Evolutionary conservation across 495 filamentous ascomycete genomes (phyloP).

Genomic region (Bacidia rubella): DNA sequence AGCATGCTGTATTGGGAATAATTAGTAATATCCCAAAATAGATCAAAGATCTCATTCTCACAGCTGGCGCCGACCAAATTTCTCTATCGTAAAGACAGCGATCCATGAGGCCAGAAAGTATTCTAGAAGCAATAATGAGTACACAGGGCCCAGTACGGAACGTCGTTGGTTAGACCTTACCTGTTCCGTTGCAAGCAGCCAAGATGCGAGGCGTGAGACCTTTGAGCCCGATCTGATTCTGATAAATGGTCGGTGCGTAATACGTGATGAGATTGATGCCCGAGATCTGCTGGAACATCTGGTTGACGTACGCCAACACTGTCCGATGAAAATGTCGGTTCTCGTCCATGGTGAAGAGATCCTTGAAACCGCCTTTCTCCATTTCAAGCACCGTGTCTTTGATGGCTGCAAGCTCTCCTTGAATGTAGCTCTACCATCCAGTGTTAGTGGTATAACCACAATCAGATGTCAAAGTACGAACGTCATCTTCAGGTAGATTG

Average conservation of each 20-base stretch:
- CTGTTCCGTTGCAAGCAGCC: slow-evolving; percentile 56
- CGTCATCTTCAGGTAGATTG: slow-evolving; percentile 37
- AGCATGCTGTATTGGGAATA: slow-evolving; percentile 39
- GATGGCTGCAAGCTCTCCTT: slow-evolving; percentile 55
- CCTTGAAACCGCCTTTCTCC: slow-evolving; percentile 48
- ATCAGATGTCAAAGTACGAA: background rate
- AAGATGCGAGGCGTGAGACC: slow-evolving; percentile 48
- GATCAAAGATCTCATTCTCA: too few relatives aligned
- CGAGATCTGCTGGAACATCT: slow-evolving; percentile 64
- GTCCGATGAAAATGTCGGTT: slow-evolving; percentile 65
- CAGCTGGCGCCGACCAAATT: slow-evolving; percentile 52
- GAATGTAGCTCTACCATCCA: slow-evolving; percentile 28
- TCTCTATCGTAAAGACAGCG: slow-evolving; percentile 57
- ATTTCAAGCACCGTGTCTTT: slow-evolving; percentile 65
- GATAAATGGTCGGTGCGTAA: slow-evolving; percentile 54
- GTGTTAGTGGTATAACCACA: background rate
- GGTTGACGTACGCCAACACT: slow-evolving; percentile 58
- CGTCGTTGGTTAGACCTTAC: background rate
- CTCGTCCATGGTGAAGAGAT: slow-evolving; percentile 58
- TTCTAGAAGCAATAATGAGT: slow-evolving; percentile 23
- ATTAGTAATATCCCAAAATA: background rate
- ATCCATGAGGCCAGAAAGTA: slow-evolving; percentile 64
- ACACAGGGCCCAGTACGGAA: background rate
- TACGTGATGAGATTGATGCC: slow-evolving; percentile 70
- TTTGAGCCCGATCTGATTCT: slow-evolving; percentile 40